Evolutionary conservation across 2,329 filamentous ascomycete genomes (phyloP).

Genomic region (Scytalidium sp.): DNA sequence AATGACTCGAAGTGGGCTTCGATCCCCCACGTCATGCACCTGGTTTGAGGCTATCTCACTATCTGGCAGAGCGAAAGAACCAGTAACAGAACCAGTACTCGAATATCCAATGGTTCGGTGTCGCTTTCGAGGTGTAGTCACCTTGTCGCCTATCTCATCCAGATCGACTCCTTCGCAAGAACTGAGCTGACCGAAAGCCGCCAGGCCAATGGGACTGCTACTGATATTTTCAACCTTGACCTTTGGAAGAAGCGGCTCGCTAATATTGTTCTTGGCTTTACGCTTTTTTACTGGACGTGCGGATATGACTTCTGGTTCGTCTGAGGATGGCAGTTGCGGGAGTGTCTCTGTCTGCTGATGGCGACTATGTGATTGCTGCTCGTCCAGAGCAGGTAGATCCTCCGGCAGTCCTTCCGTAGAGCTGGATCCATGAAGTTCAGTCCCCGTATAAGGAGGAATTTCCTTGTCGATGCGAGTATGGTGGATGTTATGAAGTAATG

Average conservation of each 20-base stretch:
- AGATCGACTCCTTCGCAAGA: constrained; percentile 29
- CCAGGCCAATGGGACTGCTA: constrained; percentile 25
- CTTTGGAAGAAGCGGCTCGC: constrained; percentile 10
- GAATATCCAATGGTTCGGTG: constrained; percentile 4
- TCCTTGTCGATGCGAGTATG: background rate
- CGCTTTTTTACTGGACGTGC: constrained; percentile 22
- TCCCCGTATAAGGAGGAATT: background rate
- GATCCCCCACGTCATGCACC: too few relatives aligned
- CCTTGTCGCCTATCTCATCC: constrained; percentile 31
- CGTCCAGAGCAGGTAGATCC: background rate
- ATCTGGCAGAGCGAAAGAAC: too few relatives aligned
- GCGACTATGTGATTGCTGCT: background rate
- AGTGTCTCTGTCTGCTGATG: background rate
- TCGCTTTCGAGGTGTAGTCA: constrained; percentile 30
- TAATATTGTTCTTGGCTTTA: constrained; percentile 11
- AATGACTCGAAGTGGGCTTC: too few relatives aligned
- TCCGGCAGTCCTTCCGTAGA: constrained; percentile 18
- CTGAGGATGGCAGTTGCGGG: constrained; percentile 10
- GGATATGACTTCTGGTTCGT: constrained; percentile 21
- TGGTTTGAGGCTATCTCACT: too few relatives aligned
- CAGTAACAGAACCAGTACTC: background rate
- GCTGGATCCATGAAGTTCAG: constrained; percentile 9
- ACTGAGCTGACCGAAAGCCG: constrained; percentile 11
- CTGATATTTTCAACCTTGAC: constrained; percentile 23
- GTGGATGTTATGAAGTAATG: background rate